phyloP scores from a whole-genome alignment of 2,329 filamentous ascomycete genomes.

The Clonostachys byssicola region DNA sequence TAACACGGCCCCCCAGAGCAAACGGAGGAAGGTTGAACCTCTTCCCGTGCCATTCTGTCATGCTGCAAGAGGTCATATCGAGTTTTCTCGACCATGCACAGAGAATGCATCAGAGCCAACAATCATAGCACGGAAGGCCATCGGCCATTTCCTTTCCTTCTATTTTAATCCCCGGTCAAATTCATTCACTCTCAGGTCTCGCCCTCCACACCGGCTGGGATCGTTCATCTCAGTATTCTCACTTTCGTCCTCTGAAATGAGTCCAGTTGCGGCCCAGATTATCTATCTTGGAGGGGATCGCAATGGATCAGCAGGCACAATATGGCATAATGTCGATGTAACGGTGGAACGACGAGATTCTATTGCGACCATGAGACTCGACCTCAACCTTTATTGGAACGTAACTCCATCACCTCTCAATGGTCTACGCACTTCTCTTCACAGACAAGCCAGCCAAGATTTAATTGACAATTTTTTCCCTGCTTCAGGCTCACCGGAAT shows the following conservation, averaged over 20 bases:
- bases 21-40: no score
- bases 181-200: no score
- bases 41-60: no score
- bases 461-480: conserved; percentile 31
- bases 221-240: no score
- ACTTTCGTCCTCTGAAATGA: conserved; percentile 5
- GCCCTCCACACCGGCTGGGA: no score
- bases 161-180: no score
- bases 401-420: conserved; percentile 22
- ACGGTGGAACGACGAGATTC: conserved; percentile 16
- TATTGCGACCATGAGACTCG: conserved; percentile 20
- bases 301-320: conserved; percentile 12
- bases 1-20: no score
- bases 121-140: no score
- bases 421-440: conserved; percentile 16
- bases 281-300: conserved; percentile 5
- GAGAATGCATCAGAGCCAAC: no score
- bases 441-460: conserved; percentile 23
- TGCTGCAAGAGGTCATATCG: no score
- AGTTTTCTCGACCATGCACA: no score
- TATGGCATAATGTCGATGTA: conserved; percentile 28
- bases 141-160: no score
- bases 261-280: conserved; percentile 8
- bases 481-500: not conserved
- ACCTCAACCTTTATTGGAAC: conserved; percentile 36